Conservation (phyloP, 345 rosid species). For the Moricandia moricandioides region DNA sequence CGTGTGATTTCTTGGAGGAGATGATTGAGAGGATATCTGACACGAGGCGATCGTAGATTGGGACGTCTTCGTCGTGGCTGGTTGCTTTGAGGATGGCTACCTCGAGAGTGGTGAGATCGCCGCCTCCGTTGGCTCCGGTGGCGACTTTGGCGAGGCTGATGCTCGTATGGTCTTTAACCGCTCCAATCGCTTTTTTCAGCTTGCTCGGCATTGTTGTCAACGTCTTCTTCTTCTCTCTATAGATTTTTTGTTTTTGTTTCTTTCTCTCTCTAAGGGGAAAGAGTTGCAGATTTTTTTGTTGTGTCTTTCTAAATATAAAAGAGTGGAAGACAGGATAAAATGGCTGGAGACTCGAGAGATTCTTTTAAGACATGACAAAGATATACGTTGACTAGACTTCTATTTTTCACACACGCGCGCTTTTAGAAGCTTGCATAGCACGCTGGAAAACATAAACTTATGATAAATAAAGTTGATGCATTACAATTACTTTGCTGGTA, state of each 20-base stretch:
- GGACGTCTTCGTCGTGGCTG: conserved; percentile 63
- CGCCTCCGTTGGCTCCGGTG: conserved; percentile 41
- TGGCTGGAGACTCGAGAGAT: conserved; percentile 15
- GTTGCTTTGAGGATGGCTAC: conserved; percentile 80
- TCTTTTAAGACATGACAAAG: conserved; percentile 7
- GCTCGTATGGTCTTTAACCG: conserved; percentile 90
- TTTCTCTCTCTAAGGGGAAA: neutral
- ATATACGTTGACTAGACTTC: conserved; percentile 14
- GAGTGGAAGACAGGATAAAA: conserved; percentile 10
- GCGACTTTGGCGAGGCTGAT: conserved; percentile 82
- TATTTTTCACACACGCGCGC: neutral
- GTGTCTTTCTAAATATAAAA: neutral
- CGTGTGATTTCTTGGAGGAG: conserved; percentile 51
- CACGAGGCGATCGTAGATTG: conserved; percentile 62
- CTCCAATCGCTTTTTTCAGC: conserved; percentile 76
- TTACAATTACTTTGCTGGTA: neutral
- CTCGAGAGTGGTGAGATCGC: conserved; percentile 45
- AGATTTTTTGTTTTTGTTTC: neutral
- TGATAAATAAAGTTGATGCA: too few species aligned
- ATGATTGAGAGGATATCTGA: conserved; percentile 51
- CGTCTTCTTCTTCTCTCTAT: neutral
- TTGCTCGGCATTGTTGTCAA: conserved; percentile 68
- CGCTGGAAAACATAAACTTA: neutral
- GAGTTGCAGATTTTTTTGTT: neutral
- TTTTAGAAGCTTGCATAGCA: neutral